Evolutionary conservation across 2,329 filamentous ascomycete species (phyloP), one percentile per base, ranked within the genome.

Genomic region (Fusarium palustre): DNA sequence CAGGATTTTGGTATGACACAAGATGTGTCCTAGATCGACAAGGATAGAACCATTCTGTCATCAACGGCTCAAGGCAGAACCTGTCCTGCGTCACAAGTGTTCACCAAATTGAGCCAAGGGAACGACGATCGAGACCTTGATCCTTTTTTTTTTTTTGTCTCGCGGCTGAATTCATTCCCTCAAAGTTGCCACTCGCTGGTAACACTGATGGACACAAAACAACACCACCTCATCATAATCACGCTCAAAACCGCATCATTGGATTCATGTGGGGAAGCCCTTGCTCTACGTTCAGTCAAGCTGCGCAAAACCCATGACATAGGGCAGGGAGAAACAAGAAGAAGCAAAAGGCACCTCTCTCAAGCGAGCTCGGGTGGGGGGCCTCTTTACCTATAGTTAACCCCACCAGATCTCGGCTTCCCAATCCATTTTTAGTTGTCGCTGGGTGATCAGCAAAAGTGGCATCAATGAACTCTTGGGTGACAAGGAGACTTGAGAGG

Each of bases 11-110:
- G 34, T 20, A 55, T 47, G 34, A 55, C 55, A 55, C 49, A 42
- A 41, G 24, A 33, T 41, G 30, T 22, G 31, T 38, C 24, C 33
- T 60, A 28, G 53, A 60, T 57, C 58, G 53, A 57, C 43, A 31
- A 24, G 24, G 31, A 58, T 50, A 47, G 28, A 59, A 45, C 36
- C 20, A 33, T 41, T 63, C 20, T 59, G 65, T 47, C 33, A 59
- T 54, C 30, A 48, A 57, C 33, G 28, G 31, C 41, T 59, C 39
- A 56, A 61, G 55, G 24, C 45, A 63, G 62, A 62, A 64, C 45
- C 55, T 70, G 67, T 52, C 49, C 63, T 70, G 67, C 66, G 52
- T 70, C 63, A 70, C 63, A 70, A 70, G 63, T 50, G 54, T 45
- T 30, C 25, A 22, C 34, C 34, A 41, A 57, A 38, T 24, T 34